phyloP scores from a whole-genome alignment of 148 eudicot genomes.

The Rhododendron ferrugineum region DNA sequence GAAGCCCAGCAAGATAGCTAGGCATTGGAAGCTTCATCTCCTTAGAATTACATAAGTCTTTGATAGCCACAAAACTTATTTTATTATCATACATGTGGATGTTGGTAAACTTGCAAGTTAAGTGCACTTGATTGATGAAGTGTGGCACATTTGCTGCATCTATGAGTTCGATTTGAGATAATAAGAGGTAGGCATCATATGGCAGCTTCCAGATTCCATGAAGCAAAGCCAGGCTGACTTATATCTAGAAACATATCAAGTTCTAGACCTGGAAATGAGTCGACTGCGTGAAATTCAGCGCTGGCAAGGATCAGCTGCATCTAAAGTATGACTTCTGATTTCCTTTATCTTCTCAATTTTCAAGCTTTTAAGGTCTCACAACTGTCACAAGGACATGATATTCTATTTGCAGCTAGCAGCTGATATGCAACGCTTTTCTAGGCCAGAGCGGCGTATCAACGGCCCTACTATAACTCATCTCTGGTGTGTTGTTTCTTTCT shows the following conservation, averaged over 20 bases:
- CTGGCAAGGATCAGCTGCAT: constrained; percentile 93
- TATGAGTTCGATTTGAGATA: background rate
- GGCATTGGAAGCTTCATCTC: background rate
- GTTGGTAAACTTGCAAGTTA: background rate
- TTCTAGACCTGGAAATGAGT: constrained; percentile 97
- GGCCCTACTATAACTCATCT: constrained; percentile 97
- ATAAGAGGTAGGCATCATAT: constrained; percentile 15
- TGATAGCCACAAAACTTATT: background rate
- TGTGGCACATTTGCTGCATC: background rate
- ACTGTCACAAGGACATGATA: constrained; percentile 3
- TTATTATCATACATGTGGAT: background rate
- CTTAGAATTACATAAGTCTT: background rate
- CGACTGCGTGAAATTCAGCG: constrained; percentile 96
- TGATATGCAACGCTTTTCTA: constrained; percentile 99
- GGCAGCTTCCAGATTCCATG: constrained; percentile 99
- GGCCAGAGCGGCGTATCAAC: constrained; percentile 96
- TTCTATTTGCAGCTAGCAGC: constrained; percentile 73
- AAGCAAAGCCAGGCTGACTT: constrained; percentile 98
- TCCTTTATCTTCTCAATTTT: constrained; percentile 10
- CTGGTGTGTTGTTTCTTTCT: constrained; percentile 44
- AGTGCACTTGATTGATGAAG: background rate
- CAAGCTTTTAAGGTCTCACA: constrained; percentile 12
- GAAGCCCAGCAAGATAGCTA: background rate
- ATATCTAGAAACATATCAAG: constrained; percentile 96
- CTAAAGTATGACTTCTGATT: constrained; percentile 53